A percentile compares a stretch with the other conserved stretches of the same genome.
Evolutionary conservation across 257 asterid genomes (phyloP).

Genomic region (Solanum etuberosum): DNA sequence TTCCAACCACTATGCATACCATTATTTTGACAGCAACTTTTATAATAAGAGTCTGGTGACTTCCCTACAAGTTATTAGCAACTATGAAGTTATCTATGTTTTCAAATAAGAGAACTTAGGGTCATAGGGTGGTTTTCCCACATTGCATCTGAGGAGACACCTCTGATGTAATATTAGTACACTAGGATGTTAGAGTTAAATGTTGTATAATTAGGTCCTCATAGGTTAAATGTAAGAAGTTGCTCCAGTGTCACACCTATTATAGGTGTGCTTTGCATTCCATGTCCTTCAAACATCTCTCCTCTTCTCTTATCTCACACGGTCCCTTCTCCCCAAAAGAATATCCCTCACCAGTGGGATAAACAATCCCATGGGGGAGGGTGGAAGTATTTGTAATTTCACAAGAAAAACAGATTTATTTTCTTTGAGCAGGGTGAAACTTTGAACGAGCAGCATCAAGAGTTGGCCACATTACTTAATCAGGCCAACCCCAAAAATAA

Average conservation of each 20-base stretch:
- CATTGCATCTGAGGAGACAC: background rate
- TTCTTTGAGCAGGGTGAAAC: background rate
- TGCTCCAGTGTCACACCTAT: background rate
- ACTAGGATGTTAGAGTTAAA: background rate
- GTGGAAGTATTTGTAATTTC: background rate
- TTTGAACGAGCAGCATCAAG: background rate
- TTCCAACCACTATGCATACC: background rate
- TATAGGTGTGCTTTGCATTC: background rate
- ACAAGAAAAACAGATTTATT: background rate
- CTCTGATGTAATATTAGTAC: background rate
- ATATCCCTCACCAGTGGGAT: background rate
- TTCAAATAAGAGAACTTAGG: background rate
- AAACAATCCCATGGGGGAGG: background rate
- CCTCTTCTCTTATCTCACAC: background rate
- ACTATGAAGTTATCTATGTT: background rate
- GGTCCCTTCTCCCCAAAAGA: background rate
- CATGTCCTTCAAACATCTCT: background rate
- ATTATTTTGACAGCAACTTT: background rate
- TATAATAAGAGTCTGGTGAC: background rate
- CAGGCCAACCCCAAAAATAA: background rate
- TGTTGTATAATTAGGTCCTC: background rate
- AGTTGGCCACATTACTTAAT: background rate
- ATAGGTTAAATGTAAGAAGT: background rate
- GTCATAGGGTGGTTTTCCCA: background rate
- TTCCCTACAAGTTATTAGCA: background rate